Evolutionary conservation across 108 stramenopile genomes (phyloP), one percentile per base, ranked within the genome.

Genomic region (Nitzschia inconspicua): DNA sequence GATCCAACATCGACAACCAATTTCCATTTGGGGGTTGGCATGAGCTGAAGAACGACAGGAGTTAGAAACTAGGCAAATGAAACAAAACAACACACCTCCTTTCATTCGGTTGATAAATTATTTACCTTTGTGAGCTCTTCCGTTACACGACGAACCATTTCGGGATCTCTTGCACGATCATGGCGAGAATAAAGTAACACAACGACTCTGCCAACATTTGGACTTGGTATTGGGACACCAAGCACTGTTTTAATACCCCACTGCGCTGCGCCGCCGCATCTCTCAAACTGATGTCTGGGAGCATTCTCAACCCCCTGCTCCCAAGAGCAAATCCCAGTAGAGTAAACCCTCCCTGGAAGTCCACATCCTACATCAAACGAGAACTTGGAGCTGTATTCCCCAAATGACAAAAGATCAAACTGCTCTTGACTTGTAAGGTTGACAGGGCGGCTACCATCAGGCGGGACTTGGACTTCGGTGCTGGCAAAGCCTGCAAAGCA

Each of bases 221-320:
- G 85, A 60, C 86, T 86, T 3, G 87, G 65, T 52, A 94, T 82
- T 2, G 92, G 92, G 18, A 94, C 58, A 14, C 86, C 92, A 28
- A 90, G 31, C 7, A 88, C 88, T n/a, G 88, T 94, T 62, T 86
- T 90, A 48, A 94, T 72, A 10, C 87, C 87, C 79, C 89, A 94
- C 53, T 94, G 88, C 14, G 65, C 23, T 2, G 92, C 92, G 5
- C 92, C 92, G 36, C 92, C 92, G 23, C 86, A 79, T 18, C 92
- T 73, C 58, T 94, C 92, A 42, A 94, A 94, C 6, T 85, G 74
- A 27, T 73, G 70, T 41, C 64, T 35, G 7, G 86, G 83, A 7
- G 87, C 86, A 42, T 88, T 83, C 9, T 77, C 53, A 5, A 94
- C 74, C 30, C 65, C 70, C 56, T 90, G 88, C 44, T 90, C 88